phyloP scores from a whole-genome alignment of 345 rosid genomes.

The Fremontodendron californicum region DNA sequence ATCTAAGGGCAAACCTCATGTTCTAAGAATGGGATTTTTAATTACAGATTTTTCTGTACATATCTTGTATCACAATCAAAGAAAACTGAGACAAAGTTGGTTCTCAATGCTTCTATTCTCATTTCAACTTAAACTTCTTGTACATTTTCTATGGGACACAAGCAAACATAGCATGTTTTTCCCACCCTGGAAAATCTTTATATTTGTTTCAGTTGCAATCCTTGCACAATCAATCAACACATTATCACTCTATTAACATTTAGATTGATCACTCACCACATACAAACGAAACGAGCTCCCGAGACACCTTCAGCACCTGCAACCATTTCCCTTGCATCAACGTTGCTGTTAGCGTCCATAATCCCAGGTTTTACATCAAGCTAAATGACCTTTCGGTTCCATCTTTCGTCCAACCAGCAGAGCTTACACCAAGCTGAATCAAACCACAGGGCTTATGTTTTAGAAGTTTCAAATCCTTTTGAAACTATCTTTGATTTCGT shows the following conservation, averaged over 20 bases:
- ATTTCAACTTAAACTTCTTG: background rate
- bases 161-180: background rate
- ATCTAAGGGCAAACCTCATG: background rate
- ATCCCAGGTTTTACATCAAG: background rate
- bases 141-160: background rate
- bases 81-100: background rate
- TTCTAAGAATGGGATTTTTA: background rate
- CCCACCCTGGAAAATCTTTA: background rate
- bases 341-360: background rate
- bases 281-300: conserved; percentile 17
- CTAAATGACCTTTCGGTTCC: background rate
- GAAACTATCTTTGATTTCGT: conserved; percentile 38
- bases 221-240: conserved; percentile 20
- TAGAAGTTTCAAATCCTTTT: conserved; percentile 15
- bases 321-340: background rate
- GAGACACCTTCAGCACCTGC: background rate
- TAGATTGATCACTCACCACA: conserved; percentile 10
- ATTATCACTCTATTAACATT: conserved; percentile 19
- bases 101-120: background rate
- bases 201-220: conserved; percentile 9
- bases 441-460: conserved; percentile 5
- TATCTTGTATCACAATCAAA: background rate
- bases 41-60: background rate
- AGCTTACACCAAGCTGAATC: conserved; percentile 19
- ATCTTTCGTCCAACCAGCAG: conserved; percentile 13